Evolutionary conservation across 1,139 yeast genomes (phyloP).

Genomic region (Geotrichum fermentans): DNA sequence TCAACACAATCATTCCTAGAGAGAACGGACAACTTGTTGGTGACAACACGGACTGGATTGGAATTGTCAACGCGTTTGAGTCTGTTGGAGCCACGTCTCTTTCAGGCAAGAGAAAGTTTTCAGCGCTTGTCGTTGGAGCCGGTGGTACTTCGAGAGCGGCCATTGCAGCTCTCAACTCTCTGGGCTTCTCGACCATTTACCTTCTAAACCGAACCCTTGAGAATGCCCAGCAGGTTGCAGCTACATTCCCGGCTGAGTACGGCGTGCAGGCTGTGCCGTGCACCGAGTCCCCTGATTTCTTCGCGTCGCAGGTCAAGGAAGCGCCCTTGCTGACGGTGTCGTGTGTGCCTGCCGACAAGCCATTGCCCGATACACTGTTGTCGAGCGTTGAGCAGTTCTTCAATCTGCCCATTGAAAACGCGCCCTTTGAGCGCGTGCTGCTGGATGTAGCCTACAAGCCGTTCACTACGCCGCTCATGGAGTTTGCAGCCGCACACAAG

Average conservation of each 20-base stretch:
- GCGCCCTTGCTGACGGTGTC: conserved; percentile 65
- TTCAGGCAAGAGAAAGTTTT: conserved; percentile 20
- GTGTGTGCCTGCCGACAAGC: conserved; percentile 84
- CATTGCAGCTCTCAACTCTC: conserved; percentile 68
- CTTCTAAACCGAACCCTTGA: conserved; percentile 74
- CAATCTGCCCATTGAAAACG: conserved; percentile 37
- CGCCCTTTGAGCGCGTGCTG: conserved; percentile 45
- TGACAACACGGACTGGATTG: conserved; percentile 95
- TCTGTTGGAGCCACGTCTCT: conserved; percentile 55
- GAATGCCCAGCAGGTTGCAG: conserved; percentile 57
- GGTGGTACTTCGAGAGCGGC: conserved; percentile 99
- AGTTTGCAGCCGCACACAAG: conserved; percentile 54
- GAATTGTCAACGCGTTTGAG: conserved; percentile 65
- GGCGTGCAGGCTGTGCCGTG: conserved; percentile 53
- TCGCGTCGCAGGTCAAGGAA: conserved; percentile 22
- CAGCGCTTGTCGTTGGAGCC: conserved; percentile 74
- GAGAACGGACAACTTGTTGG: conserved; percentile 60
- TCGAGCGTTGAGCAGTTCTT: conserved; percentile 43
- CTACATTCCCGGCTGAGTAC: conserved; percentile 56
- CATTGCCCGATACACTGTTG: conserved; percentile 54
- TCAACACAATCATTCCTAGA: conserved; percentile 71
- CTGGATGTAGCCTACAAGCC: conserved; percentile 96
- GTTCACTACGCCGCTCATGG: conserved; percentile 76
- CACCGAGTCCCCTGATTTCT: conserved; percentile 39
- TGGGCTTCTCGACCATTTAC: conserved; percentile 76